Percentiles rank a stretch among this genome's conserved stretches.
These are phyloP conservation scores for Marasmius sp. DNA, from an alignment of 1,284 basidiomycete species.

Conservation along the genomic window DNA sequence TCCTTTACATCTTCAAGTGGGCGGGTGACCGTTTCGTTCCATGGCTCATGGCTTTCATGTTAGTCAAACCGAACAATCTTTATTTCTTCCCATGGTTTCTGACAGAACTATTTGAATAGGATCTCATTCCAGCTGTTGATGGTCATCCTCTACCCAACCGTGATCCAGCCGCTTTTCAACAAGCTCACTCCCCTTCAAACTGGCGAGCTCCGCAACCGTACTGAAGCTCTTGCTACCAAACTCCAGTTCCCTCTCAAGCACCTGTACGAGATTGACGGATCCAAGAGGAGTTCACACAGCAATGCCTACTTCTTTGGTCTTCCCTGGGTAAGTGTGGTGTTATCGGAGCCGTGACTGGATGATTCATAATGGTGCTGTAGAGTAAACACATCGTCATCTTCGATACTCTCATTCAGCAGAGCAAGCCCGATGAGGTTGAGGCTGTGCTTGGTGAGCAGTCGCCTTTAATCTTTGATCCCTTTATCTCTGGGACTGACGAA, in stretches of 20 bases:
- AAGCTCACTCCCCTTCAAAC: slow-evolving; percentile 85
- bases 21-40: slow-evolving; percentile 89
- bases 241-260: slow-evolving; percentile 94
- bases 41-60: slow-evolving; percentile 88
- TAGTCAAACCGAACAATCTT: slow-evolving; percentile 19
- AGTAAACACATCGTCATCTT: slow-evolving; percentile 97
- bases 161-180: slow-evolving; percentile 97
- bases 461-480: background rate
- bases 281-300: slow-evolving; percentile 90
- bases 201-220: slow-evolving; percentile 73
- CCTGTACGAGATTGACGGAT: slow-evolving; percentile 96
- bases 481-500: too few relatives aligned
- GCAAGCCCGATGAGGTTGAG: slow-evolving; percentile 85
- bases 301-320: slow-evolving; percentile 96
- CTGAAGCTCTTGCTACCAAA: slow-evolving; percentile 73
- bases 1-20: slow-evolving; percentile 91
- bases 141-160: slow-evolving; percentile 83
- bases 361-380: slow-evolving; percentile 22
- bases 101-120: slow-evolving; percentile 37
- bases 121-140: slow-evolving; percentile 82
- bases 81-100: background rate
- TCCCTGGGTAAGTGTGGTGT: slow-evolving; percentile 66
- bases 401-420: slow-evolving; percentile 93
- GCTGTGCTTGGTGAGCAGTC: slow-evolving; percentile 65
- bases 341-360: background rate